A percentile compares a stretch with the other conserved stretches of the same genome.
phyloP scores from a whole-genome alignment of 805 yeast genomes.

The Zygosaccharomyces bisporus region DNA sequence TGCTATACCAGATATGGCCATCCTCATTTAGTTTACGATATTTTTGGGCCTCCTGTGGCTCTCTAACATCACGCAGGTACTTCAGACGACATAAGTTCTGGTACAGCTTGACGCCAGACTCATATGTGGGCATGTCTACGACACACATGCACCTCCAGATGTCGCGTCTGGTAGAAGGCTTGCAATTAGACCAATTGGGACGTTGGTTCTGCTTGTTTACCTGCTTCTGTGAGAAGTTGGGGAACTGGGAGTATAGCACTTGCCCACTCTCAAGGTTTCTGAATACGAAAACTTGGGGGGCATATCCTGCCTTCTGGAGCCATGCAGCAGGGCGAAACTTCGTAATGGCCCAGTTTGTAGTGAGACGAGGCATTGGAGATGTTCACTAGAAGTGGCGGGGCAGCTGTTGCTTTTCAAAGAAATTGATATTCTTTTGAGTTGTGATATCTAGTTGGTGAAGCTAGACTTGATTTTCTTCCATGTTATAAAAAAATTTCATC shows the following conservation, averaged over 20 bases:
- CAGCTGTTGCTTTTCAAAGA: neutral
- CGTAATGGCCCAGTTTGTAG: constrained; percentile 19
- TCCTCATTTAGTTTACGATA: constrained; percentile 69
- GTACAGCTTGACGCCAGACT: constrained; percentile 67
- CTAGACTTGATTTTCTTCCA: neutral
- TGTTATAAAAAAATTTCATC: neutral
- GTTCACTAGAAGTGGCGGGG: neutral
- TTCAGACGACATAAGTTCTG: constrained; percentile 71
- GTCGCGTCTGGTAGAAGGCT: constrained; percentile 77
- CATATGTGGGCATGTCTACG: constrained; percentile 58
- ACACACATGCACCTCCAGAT: constrained; percentile 90
- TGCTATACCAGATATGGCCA: constrained; percentile 82
- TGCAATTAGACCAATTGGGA: constrained; percentile 87
- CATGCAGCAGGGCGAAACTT: constrained; percentile 55
- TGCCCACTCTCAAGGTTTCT: constrained; percentile 87
- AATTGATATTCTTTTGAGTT: neutral
- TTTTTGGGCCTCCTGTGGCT: constrained; percentile 55
- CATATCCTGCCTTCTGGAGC: constrained; percentile 58
- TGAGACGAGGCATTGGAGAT: constrained; percentile 1
- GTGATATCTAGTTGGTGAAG: neutral
- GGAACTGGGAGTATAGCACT: constrained; percentile 82
- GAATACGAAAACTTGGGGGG: constrained; percentile 80
- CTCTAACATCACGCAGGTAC: constrained; percentile 62
- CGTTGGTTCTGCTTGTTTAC: constrained; percentile 58
- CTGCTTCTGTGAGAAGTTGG: constrained; percentile 48